Base-by-base conservation (phyloP, 2,329 filamentous ascomycete genomes). In the Coniochaeta sp. region DNA sequence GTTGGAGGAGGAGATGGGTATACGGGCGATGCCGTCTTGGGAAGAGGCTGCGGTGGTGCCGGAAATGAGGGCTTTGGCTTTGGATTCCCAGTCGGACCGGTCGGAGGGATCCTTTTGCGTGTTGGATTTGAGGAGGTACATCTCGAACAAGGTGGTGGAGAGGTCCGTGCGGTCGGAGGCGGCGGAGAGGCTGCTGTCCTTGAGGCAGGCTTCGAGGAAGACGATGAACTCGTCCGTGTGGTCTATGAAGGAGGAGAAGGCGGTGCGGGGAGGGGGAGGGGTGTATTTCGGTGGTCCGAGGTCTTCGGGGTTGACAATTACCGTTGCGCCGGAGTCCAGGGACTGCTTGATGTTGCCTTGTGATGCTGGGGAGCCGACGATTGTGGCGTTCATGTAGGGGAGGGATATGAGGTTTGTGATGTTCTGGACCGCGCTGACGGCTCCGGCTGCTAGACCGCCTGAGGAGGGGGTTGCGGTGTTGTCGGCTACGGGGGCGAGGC, bases 161-260 rank as follows among this genome's bases (percentile, higher is more conserved):
- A 99, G 77, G 66, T 99, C 95, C 1, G 86, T 81, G 56, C 84
- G 87, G 64, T 96, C 88, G 8, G 83, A 78, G 31, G 87, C 77
- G n/a, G n/a, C 38, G 18, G 82, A 83, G n/a, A 95, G 69, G 20
- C 80, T 78, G 18, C 83, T 75, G 53, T 91, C 85, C 48, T 84
- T 74, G 5, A 95, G 79, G 55, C 92, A 91, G 5, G 91, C 90
- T 68, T 99, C 92, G 0, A 99, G 76, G 64, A 99, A 99, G 14
- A 83, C 74, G 56, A 97, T 92, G 60, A 99, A 97, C 62, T 96
- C 85, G 53, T 91, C 82, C 0, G 94, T 81, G 63, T 96, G 91
- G 61, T 96, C 92, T 54, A 99, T 91, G 62, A 99, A 99, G 0
- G 89, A 92, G 1, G 94, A 96, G 62, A 99, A 99, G 0, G 94